Base-by-base conservation (phyloP, 768 basidiomycete genomes). In the Strobilomyces echinocephalus region DNA sequence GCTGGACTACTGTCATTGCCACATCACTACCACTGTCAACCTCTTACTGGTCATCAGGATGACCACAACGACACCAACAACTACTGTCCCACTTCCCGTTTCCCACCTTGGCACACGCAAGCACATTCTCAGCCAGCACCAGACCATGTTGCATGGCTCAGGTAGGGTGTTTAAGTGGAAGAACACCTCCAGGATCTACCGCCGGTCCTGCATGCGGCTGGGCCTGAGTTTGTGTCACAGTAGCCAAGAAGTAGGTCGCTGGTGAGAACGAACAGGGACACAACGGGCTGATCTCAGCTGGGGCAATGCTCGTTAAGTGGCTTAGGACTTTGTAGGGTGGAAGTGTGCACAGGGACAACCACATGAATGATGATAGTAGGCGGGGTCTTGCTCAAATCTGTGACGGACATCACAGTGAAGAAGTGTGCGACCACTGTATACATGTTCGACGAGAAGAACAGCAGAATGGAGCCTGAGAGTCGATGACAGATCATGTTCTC, bases 41-140 rank as follows among this genome's bases (percentile, higher is more conserved):
- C n/a, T n/a, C n/a, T n/a, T n/a, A n/a, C n/a, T n/a, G n/a, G n/a
- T n/a, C n/a, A n/a, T n/a, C n/a, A n/a, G n/a, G n/a, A n/a, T n/a
- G n/a, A n/a, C n/a, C n/a, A n/a, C n/a, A n/a, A n/a, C n/a, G n/a
- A n/a, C n/a, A n/a, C n/a, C n/a, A n/a, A 64, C 72, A n/a, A n/a
- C n/a, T n/a, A n/a, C n/a, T n/a, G 1, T 63, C 70, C 30, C 72
- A 3, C 47, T 82, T 52, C 88, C 87, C 0, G 77, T n/a, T n/a
- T 2, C 82, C 87, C 8, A 86, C 84, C 5, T 84, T 85, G 30
- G 87, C 85, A 5, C 91, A 94, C 69, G 91, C 50, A 91, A 88
- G 55, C 91, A 92, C 66, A 90, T 87, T 63, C 77, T 93, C 69
- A 88, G 85, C 60, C 87, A 91, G 64, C 72, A 88, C 20, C 90